A percentile compares a stretch with the other conserved stretches of the same genome.
phyloP scores from a whole-genome alignment of 2,329 filamentous ascomycete species.

The Immersiporthe knoxdaviesiana region DNA sequence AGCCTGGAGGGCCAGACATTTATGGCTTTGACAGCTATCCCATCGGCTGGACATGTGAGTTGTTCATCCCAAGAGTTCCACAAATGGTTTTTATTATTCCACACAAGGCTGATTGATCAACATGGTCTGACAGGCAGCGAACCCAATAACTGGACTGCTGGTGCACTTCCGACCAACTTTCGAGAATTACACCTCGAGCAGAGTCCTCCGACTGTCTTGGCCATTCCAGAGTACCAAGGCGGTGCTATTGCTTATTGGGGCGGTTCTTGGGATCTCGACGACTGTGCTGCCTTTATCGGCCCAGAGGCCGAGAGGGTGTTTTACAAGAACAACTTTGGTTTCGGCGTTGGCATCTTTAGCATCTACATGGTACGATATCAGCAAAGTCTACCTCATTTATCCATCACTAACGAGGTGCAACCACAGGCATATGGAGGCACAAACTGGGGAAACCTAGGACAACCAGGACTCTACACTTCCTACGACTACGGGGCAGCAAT shows the following conservation, averaged over 20 bases:
- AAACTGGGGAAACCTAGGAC: conserved; percentile 81
- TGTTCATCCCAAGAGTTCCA: too few relatives aligned
- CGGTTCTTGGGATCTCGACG: conserved; percentile 64
- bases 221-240: conserved; percentile 64
- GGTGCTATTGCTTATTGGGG: conserved; percentile 77
- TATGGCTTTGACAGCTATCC: conserved; percentile 71
- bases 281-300: conserved; percentile 68
- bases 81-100: too few relatives aligned
- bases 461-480: conserved; percentile 65
- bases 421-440: conserved; percentile 71
- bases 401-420: not conserved
- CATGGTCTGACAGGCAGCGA: conserved; percentile 17
- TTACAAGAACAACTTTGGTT: conserved; percentile 74
- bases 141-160: conserved; percentile 63
- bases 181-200: conserved; percentile 57
- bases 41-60: conserved; percentile 57
- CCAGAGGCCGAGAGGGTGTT: conserved; percentile 78
- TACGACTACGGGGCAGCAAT: conserved; percentile 64
- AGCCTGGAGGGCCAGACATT: conserved; percentile 61
- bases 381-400: not conserved
- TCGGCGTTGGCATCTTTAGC: conserved; percentile 69
- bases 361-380: conserved; percentile 79
- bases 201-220: conserved; percentile 68
- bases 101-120: conserved; percentile 6
- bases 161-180: conserved; percentile 59